Evolutionary conservation across 2,329 filamentous ascomycete genomes (phyloP).

Genomic region (Alternaria gansuensis): DNA sequence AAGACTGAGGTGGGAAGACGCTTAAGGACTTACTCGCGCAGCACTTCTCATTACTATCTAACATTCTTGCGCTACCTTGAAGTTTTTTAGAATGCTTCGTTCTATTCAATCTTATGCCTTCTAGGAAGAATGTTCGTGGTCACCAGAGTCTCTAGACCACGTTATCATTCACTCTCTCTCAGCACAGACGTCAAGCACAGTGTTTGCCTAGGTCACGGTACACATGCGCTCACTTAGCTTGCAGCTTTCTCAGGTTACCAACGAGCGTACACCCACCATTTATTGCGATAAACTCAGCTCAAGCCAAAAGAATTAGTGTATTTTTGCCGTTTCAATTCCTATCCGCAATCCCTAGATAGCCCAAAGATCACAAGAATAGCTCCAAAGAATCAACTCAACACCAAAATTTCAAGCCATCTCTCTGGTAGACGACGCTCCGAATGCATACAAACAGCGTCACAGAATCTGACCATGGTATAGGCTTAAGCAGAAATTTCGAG

Average conservation of each 20-base stretch:
- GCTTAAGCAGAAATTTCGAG: neutral
- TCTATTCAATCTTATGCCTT: no score
- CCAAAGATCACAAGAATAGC: neutral
- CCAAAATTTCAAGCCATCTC: neutral
- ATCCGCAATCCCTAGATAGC: neutral
- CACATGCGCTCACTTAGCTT: neutral
- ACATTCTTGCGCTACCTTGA: no score
- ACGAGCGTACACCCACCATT: neutral
- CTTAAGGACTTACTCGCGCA: neutral
- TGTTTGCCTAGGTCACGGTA: neutral
- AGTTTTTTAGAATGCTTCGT: no score
- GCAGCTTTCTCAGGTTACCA: neutral
- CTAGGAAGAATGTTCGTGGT: no score
- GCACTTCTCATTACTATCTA: neutral
- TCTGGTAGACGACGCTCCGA: neutral
- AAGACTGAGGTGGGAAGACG: constrained; percentile 5
- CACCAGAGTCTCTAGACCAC: neutral
- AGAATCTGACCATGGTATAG: neutral
- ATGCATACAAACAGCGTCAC: neutral
- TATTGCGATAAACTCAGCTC: neutral
- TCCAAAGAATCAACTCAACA: neutral
- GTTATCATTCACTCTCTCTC: neutral
- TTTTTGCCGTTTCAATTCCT: neutral
- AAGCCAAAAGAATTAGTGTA: accelerated
- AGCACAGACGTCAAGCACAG: neutral